Evolutionary conservation across 1,284 basidiomycete genomes (phyloP), one percentile per base, ranked within the genome.

Genomic region (Hemileia vastatrix): DNA sequence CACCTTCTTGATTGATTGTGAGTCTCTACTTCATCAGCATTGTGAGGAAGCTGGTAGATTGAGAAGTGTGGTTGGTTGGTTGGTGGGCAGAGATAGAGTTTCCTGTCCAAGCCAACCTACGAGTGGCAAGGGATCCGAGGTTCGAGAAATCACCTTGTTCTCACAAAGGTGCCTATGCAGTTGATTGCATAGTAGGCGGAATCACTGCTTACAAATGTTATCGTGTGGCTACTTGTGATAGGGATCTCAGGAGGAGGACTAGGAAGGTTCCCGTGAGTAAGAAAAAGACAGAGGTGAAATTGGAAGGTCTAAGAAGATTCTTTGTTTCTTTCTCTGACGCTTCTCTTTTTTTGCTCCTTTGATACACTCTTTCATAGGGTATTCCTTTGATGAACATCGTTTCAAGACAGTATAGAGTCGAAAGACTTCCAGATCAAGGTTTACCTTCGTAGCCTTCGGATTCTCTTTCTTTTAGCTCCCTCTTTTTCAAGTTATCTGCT

Each of bases 21-120:
- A 95, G 98, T 78, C 98, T 95, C 73, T 98, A 98, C 77, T 98
- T 98, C 74, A 98, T 98, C 82, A 98, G 97, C 76, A n/a, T n/a
- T n/a, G n/a, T n/a, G n/a, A n/a, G n/a, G n/a, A n/a, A n/a, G n/a
- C n/a, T n/a, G n/a, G n/a, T n/a, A n/a, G n/a, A n/a, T n/a, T n/a
- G n/a, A n/a, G n/a, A n/a, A n/a, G n/a, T n/a, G n/a, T n/a, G n/a
- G n/a, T n/a, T n/a, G n/a, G n/a, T n/a, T n/a, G n/a, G 94, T 98
- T 77, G 90, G 87, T 68, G 81, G 98, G 55, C 94, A 98, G 79
- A 98, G 98, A 79, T 96, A 97, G 77, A 81, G 98, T 69, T 95
- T 98, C 77, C 82, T 98, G 51, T 82, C 97, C 19, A 86, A 88
- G 72, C 92, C 90, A 13, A 97, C 6, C 80, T 98, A 53, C 83